phyloP scores from a whole-genome alignment of 768 basidiomycete species.

The Tephrocybe rancida region DNA sequence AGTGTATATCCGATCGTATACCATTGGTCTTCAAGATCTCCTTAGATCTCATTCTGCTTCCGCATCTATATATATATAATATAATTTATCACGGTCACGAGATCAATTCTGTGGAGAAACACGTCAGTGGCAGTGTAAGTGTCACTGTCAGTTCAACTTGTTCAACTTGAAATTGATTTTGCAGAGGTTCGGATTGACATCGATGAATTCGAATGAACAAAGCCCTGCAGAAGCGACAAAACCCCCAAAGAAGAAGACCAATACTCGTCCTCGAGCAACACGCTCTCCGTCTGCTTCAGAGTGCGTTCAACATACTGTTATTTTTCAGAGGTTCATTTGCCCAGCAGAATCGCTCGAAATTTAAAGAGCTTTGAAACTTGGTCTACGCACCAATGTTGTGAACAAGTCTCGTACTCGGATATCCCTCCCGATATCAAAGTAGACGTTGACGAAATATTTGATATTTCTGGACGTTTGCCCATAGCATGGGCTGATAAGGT shows the following conservation, averaged over 20 bases:
- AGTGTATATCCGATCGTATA: not conserved
- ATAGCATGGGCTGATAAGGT: conserved; percentile 46
- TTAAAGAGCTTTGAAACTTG: conserved; percentile 52
- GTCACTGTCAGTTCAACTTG: not conserved
- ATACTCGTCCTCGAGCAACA: conserved; percentile 16
- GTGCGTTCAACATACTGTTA: conserved; percentile 25
- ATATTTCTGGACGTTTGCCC: conserved; percentile 37
- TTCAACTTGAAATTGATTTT: not conserved
- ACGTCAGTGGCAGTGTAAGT: too few relatives aligned
- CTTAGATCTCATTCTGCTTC: not conserved
- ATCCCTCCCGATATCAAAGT: conserved; percentile 39
- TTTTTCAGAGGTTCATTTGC: not conserved
- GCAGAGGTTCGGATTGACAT: not conserved
- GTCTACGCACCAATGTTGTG: conserved; percentile 49
- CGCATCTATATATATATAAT: not conserved
- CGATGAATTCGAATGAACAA: conserved; percentile 7
- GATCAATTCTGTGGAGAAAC: too few relatives aligned
- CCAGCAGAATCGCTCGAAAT: conserved; percentile 53
- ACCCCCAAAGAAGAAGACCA: conserved; percentile 12
- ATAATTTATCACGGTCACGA: conserved; percentile 4
- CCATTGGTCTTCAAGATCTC: not conserved
- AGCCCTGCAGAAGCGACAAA: conserved; percentile 13
- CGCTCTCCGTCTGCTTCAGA: conserved; percentile 50
- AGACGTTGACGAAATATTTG: conserved; percentile 41
- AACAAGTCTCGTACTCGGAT: conserved; percentile 49